A percentile compares a stretch with the other conserved stretches of the same genome.
phyloP scores from a whole-genome alignment of 257 asterid genomes.

The Solanum gracilifrons region DNA sequence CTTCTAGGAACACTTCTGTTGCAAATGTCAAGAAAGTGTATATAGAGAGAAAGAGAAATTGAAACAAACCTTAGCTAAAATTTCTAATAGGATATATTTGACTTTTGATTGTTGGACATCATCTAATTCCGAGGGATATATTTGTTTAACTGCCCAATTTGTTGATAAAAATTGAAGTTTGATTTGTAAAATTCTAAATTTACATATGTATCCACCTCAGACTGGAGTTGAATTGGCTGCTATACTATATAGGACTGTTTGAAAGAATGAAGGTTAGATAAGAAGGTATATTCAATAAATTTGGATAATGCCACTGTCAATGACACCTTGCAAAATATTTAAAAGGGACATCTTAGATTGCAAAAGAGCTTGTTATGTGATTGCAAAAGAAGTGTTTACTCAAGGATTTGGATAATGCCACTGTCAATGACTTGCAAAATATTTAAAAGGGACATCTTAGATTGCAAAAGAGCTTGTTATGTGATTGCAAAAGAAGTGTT shows the following conservation, averaged over 20 bases:
- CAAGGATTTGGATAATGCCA: background rate
- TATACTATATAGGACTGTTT: background rate
- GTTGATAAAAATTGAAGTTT: background rate
- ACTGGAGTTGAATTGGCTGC: background rate
- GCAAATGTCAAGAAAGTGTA: background rate
- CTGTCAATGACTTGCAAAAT: background rate
- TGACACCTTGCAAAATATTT: background rate
- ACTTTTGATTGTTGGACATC: background rate
- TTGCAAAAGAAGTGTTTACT: background rate
- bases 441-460: background rate
- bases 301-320: background rate
- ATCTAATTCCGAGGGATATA: background rate
- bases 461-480: background rate
- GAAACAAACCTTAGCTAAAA: background rate
- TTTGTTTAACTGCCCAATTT: background rate
- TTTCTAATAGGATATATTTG: background rate
- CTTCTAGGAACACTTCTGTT: background rate
- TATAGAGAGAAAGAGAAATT: background rate
- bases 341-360: background rate
- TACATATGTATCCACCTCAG: background rate
- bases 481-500: background rate
- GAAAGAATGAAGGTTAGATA: background rate
- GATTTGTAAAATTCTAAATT: background rate
- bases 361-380: background rate
- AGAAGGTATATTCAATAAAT: background rate